Base-by-base conservation (phyloP, 148 eudicot species). In the Rhododendron griersonianum region DNA sequence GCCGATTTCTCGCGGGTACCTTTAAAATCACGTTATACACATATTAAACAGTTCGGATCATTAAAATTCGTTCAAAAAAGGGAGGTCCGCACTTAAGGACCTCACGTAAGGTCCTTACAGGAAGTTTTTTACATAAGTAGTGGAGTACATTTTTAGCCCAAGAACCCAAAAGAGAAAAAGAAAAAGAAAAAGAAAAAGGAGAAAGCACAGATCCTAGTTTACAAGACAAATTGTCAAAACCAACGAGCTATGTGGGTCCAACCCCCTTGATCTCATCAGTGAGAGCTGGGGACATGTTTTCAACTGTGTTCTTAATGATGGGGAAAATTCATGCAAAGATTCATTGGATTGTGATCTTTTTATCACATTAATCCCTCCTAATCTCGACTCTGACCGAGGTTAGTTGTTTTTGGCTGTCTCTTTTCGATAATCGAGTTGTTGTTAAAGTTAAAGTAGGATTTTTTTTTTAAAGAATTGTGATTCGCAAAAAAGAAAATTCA, bases 1-100 rank as follows among this genome's bases (percentile, higher is more conserved):
- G 11, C 2, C 11, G 2, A 48, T 48, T 7, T 48, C 2, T 48
- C 0, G 0, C 13, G 2, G 0, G 10, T 48, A 48, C 13, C 0
- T 0, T 48, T 1, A 48, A 48, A 48, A 7, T 48, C 13, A 48
- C 13, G 5, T 39, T 39, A 39, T 3, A 39, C 5, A 39, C 41
- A 39, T 5, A 39, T 39, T 39, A 0, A 39, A 39, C 5, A 0
- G 0, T 39, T 39, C 5, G 41, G 0, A 39, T 39, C 41, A 39
- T 39, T 0, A 39, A 39, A 39, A 39, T 39, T 4, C 41, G 5
- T 39, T 39, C 5, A 5, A 39, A 39, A 39, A 39, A 39, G 5
- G 0, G 41, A 39, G 41, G 5, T 39, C 5, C 41, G 37, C 37
- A 35, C 41, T 39, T 4, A 39, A 3, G 39, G 39, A 37, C 5